Base-by-base conservation (phyloP, 176 grass and related monocot species). In the Eleusine indica region DNA sequence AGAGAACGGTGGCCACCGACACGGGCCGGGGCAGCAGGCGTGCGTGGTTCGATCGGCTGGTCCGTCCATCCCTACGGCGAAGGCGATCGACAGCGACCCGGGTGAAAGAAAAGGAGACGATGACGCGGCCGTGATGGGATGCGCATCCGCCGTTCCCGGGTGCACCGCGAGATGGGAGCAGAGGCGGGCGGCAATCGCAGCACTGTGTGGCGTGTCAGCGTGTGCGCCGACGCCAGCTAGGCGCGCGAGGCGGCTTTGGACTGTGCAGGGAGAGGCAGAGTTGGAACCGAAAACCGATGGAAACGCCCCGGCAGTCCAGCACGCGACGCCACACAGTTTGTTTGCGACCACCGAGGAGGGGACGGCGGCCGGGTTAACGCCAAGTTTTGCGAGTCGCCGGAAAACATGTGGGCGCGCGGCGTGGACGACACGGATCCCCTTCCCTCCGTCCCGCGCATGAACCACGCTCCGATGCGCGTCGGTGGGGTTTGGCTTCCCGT, bases 1-100 rank as follows among this genome's bases (percentile, higher is more conserved):
- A 25, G 12, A 71, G 51, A 13, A 19, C 9, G 4, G 7, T 68
- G 61, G 48, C 44, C 77, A 85, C 82, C 82, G 82, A 85, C 87
- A 84, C 76, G 30, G 19, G 37, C 0, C 12, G 61, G 25, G 25
- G 61, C 9, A 9, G 22, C 61, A 19, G 0, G 22, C 30, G 67
- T 10, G 7, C 35, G 14, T 7, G 2, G 57, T 15, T 0, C 60
- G 5, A 63, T 47, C 44, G 44, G 7, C 44, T 10, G 9, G 44
- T 12, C 44, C 44, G 35, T 85, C 71, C 5, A 17, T 18, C 53
- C 18, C 25, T 25, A 25, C 25, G 25, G 53, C 5, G 39, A 4
- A 42, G 67, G 15, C 5, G 70, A 18, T 35, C 18, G 83, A 71
- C 56, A 77, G 16, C 57, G 73, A 68, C 79, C 15, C 75, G 7